Percentiles rank a stretch among this genome's conserved stretches.
phyloP scores from a whole-genome alignment of 257 asterid species.

The Nicotiana noctiflora region DNA sequence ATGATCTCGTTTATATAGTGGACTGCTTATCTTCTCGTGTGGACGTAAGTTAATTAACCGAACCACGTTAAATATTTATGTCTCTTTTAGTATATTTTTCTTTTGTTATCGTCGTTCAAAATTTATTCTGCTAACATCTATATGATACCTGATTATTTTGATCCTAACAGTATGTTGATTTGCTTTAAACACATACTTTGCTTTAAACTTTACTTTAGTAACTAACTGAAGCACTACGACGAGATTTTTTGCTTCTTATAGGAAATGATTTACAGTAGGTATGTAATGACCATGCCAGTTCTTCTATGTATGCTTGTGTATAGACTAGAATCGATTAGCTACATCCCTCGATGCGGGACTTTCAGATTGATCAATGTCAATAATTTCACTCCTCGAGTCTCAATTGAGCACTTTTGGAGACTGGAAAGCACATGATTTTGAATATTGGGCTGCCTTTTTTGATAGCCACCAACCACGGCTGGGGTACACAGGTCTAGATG shows the following conservation, averaged over 20 bases:
- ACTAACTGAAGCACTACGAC: background rate
- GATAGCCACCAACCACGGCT: constrained; percentile 64
- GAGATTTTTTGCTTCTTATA: constrained; percentile 18
- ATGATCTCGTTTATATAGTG: no score
- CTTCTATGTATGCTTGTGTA: constrained; percentile 69
- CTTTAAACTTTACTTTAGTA: background rate
- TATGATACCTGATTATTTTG: no score
- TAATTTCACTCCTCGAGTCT: constrained; percentile 52
- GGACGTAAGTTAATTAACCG: no score
- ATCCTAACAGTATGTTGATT: no score
- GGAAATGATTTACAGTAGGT: constrained; percentile 46
- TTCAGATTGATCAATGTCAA: constrained; percentile 73
- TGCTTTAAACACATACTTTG: no score
- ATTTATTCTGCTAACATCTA: background rate
- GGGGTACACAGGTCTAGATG: constrained; percentile 78
- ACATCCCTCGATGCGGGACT: constrained; percentile 45
- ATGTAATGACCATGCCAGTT: constrained; percentile 44
- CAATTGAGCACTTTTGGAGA: constrained; percentile 35
- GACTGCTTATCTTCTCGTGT: no score
- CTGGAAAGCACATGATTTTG: constrained; percentile 91
- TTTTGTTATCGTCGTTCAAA: no score
- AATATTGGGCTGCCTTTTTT: constrained; percentile 79
- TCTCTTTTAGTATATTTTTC: no score
- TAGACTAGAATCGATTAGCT: constrained; percentile 75
- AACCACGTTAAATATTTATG: no score